phyloP scores from a whole-genome alignment of 495 filamentous ascomycete genomes.

The Penicillium ochrochloron region DNA sequence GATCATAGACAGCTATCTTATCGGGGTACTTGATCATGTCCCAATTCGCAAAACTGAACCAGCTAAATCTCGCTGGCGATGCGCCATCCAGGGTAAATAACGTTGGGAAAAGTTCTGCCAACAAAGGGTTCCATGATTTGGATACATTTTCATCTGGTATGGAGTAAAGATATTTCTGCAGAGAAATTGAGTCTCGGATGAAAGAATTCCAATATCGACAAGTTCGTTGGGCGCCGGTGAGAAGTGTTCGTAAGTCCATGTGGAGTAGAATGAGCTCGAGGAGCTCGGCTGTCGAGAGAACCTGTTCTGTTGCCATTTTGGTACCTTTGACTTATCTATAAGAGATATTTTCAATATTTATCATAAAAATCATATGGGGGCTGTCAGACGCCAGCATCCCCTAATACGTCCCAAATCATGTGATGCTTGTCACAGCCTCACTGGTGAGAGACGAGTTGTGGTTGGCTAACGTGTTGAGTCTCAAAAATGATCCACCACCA shows the following conservation, averaged over 20 bases:
- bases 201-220: conserved; percentile 19
- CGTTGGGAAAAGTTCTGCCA: conserved; percentile 19
- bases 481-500: neutral
- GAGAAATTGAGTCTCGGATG: conserved; percentile 15
- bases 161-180: conserved; percentile 27
- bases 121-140: conserved; percentile 18
- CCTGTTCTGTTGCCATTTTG: neutral
- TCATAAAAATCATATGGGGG: neutral
- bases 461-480: neutral
- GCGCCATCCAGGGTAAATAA: conserved; percentile 1
- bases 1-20: conserved; percentile 8
- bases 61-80: neutral
- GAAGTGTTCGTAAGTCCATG: conserved; percentile 23
- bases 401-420: neutral
- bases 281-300: conserved; percentile 24
- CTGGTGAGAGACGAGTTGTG: neutral
- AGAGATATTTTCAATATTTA: neutral
- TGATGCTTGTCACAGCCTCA: neutral
- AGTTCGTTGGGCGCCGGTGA: conserved; percentile 20
- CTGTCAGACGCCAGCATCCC: neutral
- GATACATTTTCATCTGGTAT: conserved; percentile 9
- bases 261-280: conserved; percentile 28
- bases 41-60: conserved; percentile 8
- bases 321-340: neutral
- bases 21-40: conserved; percentile 6